A percentile compares a stretch with the other conserved stretches of the same genome.
These are phyloP conservation scores for Cyphellophora europaea DNA, from an alignment of 2,329 filamentous ascomycete species.

Conservation along the genomic window DNA sequence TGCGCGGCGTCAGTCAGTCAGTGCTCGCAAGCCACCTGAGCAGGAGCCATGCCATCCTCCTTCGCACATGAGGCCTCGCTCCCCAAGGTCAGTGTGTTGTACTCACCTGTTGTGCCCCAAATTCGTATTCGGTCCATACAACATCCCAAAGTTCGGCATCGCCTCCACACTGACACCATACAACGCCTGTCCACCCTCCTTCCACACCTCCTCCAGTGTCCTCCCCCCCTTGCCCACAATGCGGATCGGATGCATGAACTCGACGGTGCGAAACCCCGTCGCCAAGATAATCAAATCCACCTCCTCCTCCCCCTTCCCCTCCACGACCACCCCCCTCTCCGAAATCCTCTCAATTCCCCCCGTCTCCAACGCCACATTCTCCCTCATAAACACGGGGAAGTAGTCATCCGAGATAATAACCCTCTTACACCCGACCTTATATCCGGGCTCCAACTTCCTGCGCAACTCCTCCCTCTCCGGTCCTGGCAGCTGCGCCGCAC, in stretches of 20 bases:
- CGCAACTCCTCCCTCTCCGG: constrained; percentile 43
- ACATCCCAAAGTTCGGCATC: constrained; percentile 48
- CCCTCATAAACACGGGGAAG: constrained; percentile 38
- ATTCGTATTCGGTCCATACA: constrained; percentile 51
- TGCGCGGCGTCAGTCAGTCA: too few relatives aligned
- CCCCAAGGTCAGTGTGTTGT: too few relatives aligned
- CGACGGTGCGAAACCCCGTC: constrained; percentile 49
- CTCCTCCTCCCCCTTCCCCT: constrained; percentile 31
- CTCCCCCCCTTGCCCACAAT: constrained; percentile 37
- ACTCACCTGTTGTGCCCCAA: constrained; percentile 44
- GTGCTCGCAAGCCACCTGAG: too few relatives aligned
- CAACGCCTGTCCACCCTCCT: constrained; percentile 40
- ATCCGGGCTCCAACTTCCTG: constrained; percentile 44
- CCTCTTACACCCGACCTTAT: constrained; percentile 32
- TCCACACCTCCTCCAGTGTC: constrained; percentile 43
- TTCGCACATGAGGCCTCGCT: too few relatives aligned
- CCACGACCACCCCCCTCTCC: constrained; percentile 37
- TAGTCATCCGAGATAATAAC: constrained; percentile 47
- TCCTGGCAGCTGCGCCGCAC: constrained; percentile 39
- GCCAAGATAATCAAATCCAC: constrained; percentile 50
- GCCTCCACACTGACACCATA: constrained; percentile 41
- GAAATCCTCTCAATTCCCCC: constrained; percentile 37
- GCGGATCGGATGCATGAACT: constrained; percentile 51
- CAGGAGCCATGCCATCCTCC: too few relatives aligned
- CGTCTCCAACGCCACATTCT: constrained; percentile 45